Evolutionary conservation across 106 monocot species (phyloP), one percentile per base, ranked within the genome.

Genomic region (Allium cepa): DNA sequence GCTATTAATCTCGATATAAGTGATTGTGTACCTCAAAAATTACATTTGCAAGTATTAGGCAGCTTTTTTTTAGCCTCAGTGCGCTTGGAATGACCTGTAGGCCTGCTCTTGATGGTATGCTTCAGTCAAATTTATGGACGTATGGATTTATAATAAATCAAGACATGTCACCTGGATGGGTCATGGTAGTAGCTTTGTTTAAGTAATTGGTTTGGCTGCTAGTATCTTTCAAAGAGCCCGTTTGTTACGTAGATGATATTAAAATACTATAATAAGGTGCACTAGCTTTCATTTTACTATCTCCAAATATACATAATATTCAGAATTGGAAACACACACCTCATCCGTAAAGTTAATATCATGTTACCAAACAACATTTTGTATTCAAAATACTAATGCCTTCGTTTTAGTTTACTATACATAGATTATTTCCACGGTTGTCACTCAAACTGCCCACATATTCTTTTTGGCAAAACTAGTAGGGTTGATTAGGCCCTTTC

Each of bases 61-160:
- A 52, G 92, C 80, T 57, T 99, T 99, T 99, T 90, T 92, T 99
- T 66, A 93, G 89, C 74, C 87, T 92, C 13, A 93, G 92, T 87
- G 99, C 99, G 66, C 92, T 99, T 72, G 99, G 99, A 75, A 99
- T 99, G 99, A 93, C 99, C 68, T 93, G 90, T 83, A 93, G 99
- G 65, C 99, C 99, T 77, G 99, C 84, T 13, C 79, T 99, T 71
- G 99, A 93, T 78, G 90, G 92, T 22, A 74, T 99, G 62, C 93
- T 99, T 60, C 92, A 93, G 72, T 76, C 76, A 72, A 80, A 90
- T 63, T 93, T 99, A 76, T 93, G 87, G 79, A 71, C 90, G 48
- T 85, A 65, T 77, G 71, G 66, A 49, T 0, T 93, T 17, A 85
- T 89, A 64, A 79, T 99, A 63, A 99, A 93, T 73, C 79, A 78